phyloP scores from a whole-genome alignment of 2,329 filamentous ascomycete species.

The Cercospora beticola region DNA sequence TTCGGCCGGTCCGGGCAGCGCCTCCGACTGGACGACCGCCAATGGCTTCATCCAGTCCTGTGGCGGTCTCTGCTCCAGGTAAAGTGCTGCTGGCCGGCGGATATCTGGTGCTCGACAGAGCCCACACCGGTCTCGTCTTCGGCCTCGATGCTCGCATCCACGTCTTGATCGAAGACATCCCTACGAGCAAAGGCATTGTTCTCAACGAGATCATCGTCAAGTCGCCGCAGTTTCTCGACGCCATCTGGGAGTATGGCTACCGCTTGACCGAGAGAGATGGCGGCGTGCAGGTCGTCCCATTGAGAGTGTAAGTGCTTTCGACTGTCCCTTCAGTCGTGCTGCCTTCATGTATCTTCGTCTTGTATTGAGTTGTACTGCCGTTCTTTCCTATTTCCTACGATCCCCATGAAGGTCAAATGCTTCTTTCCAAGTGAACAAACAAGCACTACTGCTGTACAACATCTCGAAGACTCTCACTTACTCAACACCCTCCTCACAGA shows the following conservation, averaged over 20 bases:
- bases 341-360: not conserved
- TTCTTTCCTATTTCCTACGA: conserved; percentile 3
- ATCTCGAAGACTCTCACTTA: conserved; percentile 23
- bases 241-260: conserved; percentile 85
- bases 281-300: conserved; percentile 78
- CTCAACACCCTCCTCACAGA: conserved; percentile 27
- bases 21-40: conserved; percentile 23
- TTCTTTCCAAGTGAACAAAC: conserved; percentile 1
- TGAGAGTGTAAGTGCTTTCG: conserved; percentile 65
- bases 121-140: conserved; percentile 73
- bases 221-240: conserved; percentile 86
- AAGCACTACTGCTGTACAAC: not conserved
- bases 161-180: conserved; percentile 57
- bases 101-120: conserved; percentile 87
- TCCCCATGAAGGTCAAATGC: conserved; percentile 1
- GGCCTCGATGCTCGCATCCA: conserved; percentile 65
- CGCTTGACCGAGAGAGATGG: conserved; percentile 67
- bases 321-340: not conserved
- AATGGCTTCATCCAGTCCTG: conserved; percentile 24
- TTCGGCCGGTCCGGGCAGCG: conserved; percentile 20
- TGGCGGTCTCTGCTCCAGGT: conserved; percentile 78
- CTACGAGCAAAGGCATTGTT: conserved; percentile 60
- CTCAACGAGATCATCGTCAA: conserved; percentile 75
- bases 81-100: conserved; percentile 95
- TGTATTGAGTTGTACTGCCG: not conserved